These are phyloP conservation scores for Rhodamnia rubescens DNA, from an alignment of 345 rosid genomes.

Conservation along the genomic window DNA sequence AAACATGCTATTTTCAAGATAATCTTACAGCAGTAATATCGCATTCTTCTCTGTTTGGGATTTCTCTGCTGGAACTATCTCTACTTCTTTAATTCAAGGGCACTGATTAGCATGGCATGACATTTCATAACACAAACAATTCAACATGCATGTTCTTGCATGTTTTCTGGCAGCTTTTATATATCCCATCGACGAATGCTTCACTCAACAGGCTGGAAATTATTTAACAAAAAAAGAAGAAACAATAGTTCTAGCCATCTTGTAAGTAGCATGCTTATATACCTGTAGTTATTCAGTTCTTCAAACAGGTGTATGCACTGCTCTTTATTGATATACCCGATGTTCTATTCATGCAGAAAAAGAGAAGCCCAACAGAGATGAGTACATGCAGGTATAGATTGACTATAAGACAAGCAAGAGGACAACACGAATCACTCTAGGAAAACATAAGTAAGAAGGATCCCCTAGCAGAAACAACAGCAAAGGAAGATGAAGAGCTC, in stretches of 20 bases:
- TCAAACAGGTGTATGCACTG: slow-evolving; percentile 74
- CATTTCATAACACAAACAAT: background rate
- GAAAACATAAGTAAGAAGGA: background rate
- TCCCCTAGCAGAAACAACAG: background rate
- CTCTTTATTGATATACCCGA: slow-evolving; percentile 51
- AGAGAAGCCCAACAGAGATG: background rate
- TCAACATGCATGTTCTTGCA: background rate
- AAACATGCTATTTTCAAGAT: background rate
- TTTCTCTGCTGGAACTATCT: background rate
- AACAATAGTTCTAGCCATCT: background rate
- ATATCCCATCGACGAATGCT: background rate
- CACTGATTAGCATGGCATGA: background rate
- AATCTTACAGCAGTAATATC: background rate
- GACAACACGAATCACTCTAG: background rate
- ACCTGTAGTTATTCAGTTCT: slow-evolving; percentile 87
- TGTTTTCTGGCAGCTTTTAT: background rate
- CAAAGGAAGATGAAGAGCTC: background rate
- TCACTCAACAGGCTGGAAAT: background rate
- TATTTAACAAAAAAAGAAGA: background rate
- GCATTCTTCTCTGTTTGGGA: background rate
- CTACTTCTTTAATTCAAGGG: background rate
- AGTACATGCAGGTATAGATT: background rate
- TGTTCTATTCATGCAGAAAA: slow-evolving; percentile 32
- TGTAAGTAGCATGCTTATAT: background rate
- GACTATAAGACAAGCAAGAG: background rate